These are phyloP conservation scores for Silybum marianum DNA, from an alignment of 129 eudicot species.

Conservation along the genomic window DNA sequence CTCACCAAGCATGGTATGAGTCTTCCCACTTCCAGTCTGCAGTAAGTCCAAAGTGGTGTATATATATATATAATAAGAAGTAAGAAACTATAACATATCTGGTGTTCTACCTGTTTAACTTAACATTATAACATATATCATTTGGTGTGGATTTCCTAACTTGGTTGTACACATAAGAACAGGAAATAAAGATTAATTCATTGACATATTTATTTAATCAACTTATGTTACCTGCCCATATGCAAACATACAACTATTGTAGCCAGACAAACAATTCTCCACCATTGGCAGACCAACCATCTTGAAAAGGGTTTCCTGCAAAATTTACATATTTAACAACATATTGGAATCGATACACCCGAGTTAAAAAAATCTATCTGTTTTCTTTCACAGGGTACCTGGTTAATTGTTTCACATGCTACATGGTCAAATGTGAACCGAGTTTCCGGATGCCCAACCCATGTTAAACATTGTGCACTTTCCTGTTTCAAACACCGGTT, in stretches of 20 bases:
- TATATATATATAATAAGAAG: neutral
- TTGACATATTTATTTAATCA: neutral
- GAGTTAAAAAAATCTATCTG: neutral
- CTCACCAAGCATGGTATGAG: constrained; percentile 93
- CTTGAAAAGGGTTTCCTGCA: constrained; percentile 88
- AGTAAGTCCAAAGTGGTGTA: neutral
- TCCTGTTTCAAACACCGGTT: constrained; percentile 86
- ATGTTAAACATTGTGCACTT: constrained; percentile 70
- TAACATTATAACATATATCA: neutral
- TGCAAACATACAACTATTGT: constrained; percentile 94
- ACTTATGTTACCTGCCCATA: constrained; percentile 82
- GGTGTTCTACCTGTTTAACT: neutral
- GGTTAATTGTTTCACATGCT: constrained; percentile 85
- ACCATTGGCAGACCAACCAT: constrained; percentile 95
- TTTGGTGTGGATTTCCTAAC: neutral
- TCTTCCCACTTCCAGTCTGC: constrained; percentile 98
- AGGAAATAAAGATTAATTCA: neutral
- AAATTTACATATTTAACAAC: constrained; percentile 1
- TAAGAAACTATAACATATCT: neutral
- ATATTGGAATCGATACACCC: neutral
- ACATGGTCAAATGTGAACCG: constrained; percentile 91
- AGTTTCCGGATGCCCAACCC: constrained; percentile 87
- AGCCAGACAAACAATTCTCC: constrained; percentile 95
- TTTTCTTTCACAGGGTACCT: constrained; percentile 43
- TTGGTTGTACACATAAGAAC: neutral